Evolutionary conservation across 2,329 filamentous ascomycete genomes (phyloP), one percentile per base, ranked within the genome.

Genomic region (Sphaerulina musiva): DNA sequence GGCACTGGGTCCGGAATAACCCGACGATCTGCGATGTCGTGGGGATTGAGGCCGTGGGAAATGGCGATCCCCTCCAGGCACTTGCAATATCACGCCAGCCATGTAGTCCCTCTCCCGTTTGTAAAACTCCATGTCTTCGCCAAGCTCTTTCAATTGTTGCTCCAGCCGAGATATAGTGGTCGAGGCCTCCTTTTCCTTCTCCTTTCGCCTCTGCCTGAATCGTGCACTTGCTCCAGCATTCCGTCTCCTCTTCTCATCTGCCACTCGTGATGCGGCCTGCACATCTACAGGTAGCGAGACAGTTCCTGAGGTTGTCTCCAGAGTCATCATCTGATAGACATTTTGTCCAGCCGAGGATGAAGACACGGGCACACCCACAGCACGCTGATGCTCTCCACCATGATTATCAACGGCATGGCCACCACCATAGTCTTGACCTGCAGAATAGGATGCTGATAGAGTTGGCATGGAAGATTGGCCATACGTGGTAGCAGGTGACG

Each of bases 161-260:
- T 89, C 84, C 51, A 92, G 74, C 61, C 83, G 81, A 48, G 86
- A 78, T 59, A 92, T 83, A 47, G 80, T 84, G 51, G 79, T 78
- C 12, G 81, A 81, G 54, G 85, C 85, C 68, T 89, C 85, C 62
- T 81, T 81, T 68, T 92, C 87, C 68, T 86, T 85, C 65, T 90
- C 87, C 72, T 95, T 95, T 66, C 89, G 84, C 56, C 90, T 80
- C 66, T 84, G 82, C 52, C 89, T 81, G 61, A 95, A 93, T 55
- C 89, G 80, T 46, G 88, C 88, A 53, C 89, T 95, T 5, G 89
- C 89, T 46, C 87, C 87, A 40, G 89, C 89, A 66, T 95, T 95
- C 48, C 89, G 81, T 69, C 86, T 85, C 53, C 89, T 79, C 72
- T 93, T 95, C 70, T 95, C 88, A 65, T 93, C 87, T 39, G 88